Evolutionary conservation across 352 stramenopile genomes (phyloP).

Genomic region (Peronosclerospora sorghi): DNA sequence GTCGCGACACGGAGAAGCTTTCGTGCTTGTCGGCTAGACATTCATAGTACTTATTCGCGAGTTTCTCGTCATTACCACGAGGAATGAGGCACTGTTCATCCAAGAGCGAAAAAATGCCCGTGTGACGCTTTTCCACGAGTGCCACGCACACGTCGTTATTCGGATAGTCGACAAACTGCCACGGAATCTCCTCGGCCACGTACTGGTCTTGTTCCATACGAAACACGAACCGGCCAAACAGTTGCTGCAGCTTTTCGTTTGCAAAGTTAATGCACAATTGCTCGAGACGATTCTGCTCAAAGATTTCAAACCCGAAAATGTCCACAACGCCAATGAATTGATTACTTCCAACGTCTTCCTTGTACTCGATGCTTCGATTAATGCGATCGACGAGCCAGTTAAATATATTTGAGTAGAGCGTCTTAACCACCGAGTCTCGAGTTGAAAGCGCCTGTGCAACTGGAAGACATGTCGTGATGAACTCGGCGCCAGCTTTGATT

Average conservation of each 20-base stretch:
- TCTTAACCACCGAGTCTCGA: conserved; percentile 81
- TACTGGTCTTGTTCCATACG: conserved; percentile 82
- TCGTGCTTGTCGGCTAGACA: conserved; percentile 38
- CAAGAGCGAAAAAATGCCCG: conserved; percentile 71
- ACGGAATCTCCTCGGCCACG: conserved; percentile 78
- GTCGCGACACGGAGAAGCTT: conserved; percentile 54
- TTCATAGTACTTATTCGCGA: conserved; percentile 81
- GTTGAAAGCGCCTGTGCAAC: conserved; percentile 61
- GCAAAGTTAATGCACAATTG: conserved; percentile 85
- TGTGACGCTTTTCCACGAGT: conserved; percentile 63
- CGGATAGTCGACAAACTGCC: conserved; percentile 81
- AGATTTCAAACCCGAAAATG: conserved; percentile 89
- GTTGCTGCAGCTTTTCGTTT: conserved; percentile 82
- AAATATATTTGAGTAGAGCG: conserved; percentile 84
- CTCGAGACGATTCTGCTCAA: conserved; percentile 87
- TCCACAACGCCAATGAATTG: conserved; percentile 87
- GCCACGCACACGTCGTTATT: conserved; percentile 78
- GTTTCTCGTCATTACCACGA: conserved; percentile 68
- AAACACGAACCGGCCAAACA: conserved; percentile 76
- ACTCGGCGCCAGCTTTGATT: conserved; percentile 69
- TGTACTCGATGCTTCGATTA: conserved; percentile 86
- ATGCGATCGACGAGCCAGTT: conserved; percentile 92
- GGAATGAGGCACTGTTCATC: conserved; percentile 83
- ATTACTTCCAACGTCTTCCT: conserved; percentile 34
- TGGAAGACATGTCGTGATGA: conserved; percentile 57